These are phyloP conservation scores for Leccinum variicolor DNA, from an alignment of 768 basidiomycete genomes.

Conservation along the genomic window DNA sequence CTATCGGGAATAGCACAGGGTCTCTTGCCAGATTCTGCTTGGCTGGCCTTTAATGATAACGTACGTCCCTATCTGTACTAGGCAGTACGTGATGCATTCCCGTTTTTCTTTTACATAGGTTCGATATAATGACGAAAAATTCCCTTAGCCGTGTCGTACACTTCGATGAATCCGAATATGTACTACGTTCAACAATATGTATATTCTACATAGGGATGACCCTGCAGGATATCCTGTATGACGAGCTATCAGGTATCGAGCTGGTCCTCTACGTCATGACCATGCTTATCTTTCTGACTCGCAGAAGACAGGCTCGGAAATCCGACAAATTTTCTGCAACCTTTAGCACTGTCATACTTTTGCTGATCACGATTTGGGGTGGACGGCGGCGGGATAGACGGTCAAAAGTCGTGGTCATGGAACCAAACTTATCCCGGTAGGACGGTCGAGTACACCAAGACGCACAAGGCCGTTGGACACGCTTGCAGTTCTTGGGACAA, in stretches of 20 bases:
- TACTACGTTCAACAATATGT: conserved; percentile 4
- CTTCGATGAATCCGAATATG: neutral
- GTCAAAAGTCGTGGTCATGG: conserved; percentile 30
- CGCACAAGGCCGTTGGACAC: conserved; percentile 19
- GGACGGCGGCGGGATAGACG: neutral
- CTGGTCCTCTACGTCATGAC: conserved; percentile 16
- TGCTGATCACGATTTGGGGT: neutral
- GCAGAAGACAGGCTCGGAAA: neutral
- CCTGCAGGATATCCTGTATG: conserved; percentile 16
- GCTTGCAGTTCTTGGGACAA: conserved; percentile 21
- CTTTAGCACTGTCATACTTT: neutral
- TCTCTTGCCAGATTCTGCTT: neutral
- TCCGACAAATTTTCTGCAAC: conserved; percentile 9
- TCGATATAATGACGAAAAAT: neutral
- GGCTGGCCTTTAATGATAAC: neutral
- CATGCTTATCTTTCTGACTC: conserved; percentile 4
- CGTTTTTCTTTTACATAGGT: neutral
- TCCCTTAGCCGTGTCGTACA: neutral
- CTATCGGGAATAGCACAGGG: neutral
- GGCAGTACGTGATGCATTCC: no score
- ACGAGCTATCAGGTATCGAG: conserved; percentile 1
- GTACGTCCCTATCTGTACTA: neutral
- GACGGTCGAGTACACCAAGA: conserved; percentile 24
- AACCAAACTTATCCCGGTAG: conserved; percentile 32
- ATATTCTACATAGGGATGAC: conserved; percentile 12